Conservation (phyloP, 2,329 filamentous ascomycete species). For the Fusarium sambucinum region DNA sequence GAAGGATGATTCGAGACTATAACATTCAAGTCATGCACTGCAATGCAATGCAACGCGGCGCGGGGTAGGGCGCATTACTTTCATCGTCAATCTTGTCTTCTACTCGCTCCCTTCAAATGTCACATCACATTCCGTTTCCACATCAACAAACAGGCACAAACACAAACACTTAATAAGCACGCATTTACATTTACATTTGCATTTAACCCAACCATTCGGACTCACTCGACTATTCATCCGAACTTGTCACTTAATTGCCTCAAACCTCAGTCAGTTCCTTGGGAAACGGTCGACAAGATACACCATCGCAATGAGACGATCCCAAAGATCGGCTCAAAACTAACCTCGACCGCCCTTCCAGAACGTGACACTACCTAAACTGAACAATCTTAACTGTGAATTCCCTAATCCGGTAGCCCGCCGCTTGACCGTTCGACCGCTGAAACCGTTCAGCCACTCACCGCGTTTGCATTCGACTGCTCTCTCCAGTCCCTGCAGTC, state of each 20-base stretch:
- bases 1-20: constrained; percentile 8
- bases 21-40: constrained; percentile 3
- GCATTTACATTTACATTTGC: background rate
- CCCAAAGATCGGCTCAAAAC: constrained; percentile 20
- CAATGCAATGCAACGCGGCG: constrained; percentile 18
- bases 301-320: constrained; percentile 29
- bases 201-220: constrained; percentile 7
- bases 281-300: background rate
- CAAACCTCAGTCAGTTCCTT: constrained; percentile 6
- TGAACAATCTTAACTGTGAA: constrained; percentile 11
- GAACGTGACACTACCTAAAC: constrained; percentile 22
- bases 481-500: background rate
- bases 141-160: constrained; percentile 27
- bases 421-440: constrained; percentile 19
- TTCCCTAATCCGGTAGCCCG: constrained; percentile 36
- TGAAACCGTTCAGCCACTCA: constrained; percentile 28
- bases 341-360: constrained; percentile 41
- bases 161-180: constrained; percentile 16
- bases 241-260: constrained; percentile 19
- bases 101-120: constrained; percentile 21
- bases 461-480: constrained; percentile 1
- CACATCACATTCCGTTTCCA: constrained; percentile 37
- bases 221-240: constrained; percentile 1
- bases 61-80: constrained; percentile 4
- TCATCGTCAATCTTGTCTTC: background rate